Percentiles rank a stretch among this genome's conserved stretches.
Evolutionary conservation across 192 early-diverging fungal species (phyloP).

Genomic region (Gryganskiella cystojenkinii): DNA sequence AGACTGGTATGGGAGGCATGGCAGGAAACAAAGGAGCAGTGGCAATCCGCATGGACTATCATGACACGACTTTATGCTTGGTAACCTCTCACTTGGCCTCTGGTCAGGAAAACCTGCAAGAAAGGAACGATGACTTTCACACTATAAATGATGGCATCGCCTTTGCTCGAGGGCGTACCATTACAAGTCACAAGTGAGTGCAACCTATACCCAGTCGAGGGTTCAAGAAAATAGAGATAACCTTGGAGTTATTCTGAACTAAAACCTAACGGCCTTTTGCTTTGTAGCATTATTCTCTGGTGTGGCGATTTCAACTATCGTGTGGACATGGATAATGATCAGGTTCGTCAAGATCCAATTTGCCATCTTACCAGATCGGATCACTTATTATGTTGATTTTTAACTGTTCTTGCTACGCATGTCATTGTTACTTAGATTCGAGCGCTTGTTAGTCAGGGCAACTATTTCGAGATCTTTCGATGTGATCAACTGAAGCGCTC

Average conservation of each 20-base stretch:
- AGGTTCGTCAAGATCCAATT: too few relatives aligned
- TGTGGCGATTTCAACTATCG: slow-evolving; percentile 97
- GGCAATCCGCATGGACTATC: slow-evolving; percentile 85
- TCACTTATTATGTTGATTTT: background rate
- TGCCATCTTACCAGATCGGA: background rate
- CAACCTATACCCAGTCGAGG: background rate
- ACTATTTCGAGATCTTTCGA: slow-evolving; percentile 47
- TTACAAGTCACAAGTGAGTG: slow-evolving; percentile 84
- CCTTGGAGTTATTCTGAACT: background rate
- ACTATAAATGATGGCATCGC: slow-evolving; percentile 79
- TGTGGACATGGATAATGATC: slow-evolving; percentile 79
- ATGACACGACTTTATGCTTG: slow-evolving; percentile 91
- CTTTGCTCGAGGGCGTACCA: slow-evolving; percentile 75
- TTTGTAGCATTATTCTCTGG: slow-evolving; percentile 74
- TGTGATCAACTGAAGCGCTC: slow-evolving; percentile 60
- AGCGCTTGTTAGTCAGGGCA: slow-evolving; percentile 21
- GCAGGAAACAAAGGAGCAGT: slow-evolving; percentile 99
- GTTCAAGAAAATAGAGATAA: too few relatives aligned
- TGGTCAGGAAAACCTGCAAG: slow-evolving; percentile 75
- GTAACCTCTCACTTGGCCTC: slow-evolving; percentile 96
- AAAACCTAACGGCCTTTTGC: background rate
- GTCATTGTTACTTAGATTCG: too few relatives aligned
- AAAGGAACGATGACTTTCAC: slow-evolving; percentile 87
- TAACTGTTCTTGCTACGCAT: background rate
- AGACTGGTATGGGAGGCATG: slow-evolving; percentile 95